Conservation (phyloP, 1,284 basidiomycete species). For the Pseudozyma tsukubaensis region DNA sequence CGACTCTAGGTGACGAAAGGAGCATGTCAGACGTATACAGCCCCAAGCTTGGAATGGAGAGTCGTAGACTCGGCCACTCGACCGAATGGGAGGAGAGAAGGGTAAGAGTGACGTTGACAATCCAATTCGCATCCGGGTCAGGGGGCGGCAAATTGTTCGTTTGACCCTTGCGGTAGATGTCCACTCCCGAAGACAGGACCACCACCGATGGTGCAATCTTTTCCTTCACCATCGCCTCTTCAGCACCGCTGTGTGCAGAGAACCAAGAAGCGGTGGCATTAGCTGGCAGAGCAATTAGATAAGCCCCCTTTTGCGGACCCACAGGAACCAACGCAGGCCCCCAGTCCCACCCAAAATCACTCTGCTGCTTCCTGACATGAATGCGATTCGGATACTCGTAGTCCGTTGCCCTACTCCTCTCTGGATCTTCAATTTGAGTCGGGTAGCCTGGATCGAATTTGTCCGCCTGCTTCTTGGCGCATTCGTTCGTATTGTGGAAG, state of each 20-base stretch:
- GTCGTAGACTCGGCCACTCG: conserved; percentile 12
- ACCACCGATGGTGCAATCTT: neutral
- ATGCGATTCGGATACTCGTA: conserved; percentile 58
- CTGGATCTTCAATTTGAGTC: conserved; percentile 17
- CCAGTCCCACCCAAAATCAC: conserved; percentile 66
- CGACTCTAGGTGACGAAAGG: conserved; percentile 16
- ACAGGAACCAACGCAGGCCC: conserved; percentile 49
- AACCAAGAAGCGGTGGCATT: neutral
- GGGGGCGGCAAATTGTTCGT: conserved; percentile 54
- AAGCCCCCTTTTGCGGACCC: conserved; percentile 45
- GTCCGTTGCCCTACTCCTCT: conserved; percentile 11
- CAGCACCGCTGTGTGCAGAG: too few relatives aligned
- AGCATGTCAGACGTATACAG: conserved; percentile 16
- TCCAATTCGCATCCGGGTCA: conserved; percentile 52
- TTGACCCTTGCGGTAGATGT: conserved; percentile 53
- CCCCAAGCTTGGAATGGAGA: conserved; percentile 25
- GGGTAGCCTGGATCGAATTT: conserved; percentile 36
- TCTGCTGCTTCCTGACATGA: conserved; percentile 59
- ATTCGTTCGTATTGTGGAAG: conserved; percentile 30
- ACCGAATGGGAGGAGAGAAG: conserved; percentile 19
- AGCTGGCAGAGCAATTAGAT: conserved; percentile 32
- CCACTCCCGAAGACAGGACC: conserved; percentile 24
- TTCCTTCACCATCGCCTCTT: too few relatives aligned
- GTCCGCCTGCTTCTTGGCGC: conserved; percentile 21
- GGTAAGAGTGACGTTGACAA: conserved; percentile 58